Evolutionary conservation across 176 grass and related monocot genomes (phyloP), one percentile per base, ranked within the genome.

Genomic region (Musa troglodytarum): DNA sequence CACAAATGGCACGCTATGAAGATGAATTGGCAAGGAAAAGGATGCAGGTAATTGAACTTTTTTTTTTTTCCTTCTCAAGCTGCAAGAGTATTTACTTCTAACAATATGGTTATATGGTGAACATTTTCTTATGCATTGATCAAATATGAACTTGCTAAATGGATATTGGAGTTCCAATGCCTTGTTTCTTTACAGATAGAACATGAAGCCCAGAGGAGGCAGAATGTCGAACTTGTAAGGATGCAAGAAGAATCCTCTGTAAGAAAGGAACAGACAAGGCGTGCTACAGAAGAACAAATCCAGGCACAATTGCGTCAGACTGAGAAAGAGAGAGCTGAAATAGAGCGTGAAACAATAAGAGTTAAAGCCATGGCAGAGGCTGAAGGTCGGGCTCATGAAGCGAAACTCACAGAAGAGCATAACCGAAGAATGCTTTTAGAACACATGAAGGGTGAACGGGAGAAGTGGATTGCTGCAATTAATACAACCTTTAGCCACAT

Each of bases 381-480:
- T 26, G 17, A 83, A 75, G 91, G 65, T 75, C 70, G 71, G 54
- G 82, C 74, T 62, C 80, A 43, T 80, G 78, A 89, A 73, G 55
- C 68, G 65, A 81, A 52, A 56, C 20, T 86, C 14, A 74, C 77
- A 74, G 91, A 99, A 84, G 91, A 89, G 0, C 59, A 87, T 53
- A 79, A 86, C 13, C 86, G 21, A 76, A 86, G 58, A 53, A 84
- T 89, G 79, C 74, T 99, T 73, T 1, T 89, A 24, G 88, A 92
- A 74, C 34, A 17, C 23, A 65, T 99, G 82, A 86, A 67, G 57
- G 88, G 82, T 8, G 96, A 99, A 78, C 87, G 65, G 78, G 88
- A 99, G 25, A 99, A 99, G 66, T 99, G 91, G 96, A 57, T 99
- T 50, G 83, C 88, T 84, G 88, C 96, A 64, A 86, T 99, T 76